Evolutionary conservation across 345 rosid species (phyloP).

Genomic region (Psidium guajava): DNA sequence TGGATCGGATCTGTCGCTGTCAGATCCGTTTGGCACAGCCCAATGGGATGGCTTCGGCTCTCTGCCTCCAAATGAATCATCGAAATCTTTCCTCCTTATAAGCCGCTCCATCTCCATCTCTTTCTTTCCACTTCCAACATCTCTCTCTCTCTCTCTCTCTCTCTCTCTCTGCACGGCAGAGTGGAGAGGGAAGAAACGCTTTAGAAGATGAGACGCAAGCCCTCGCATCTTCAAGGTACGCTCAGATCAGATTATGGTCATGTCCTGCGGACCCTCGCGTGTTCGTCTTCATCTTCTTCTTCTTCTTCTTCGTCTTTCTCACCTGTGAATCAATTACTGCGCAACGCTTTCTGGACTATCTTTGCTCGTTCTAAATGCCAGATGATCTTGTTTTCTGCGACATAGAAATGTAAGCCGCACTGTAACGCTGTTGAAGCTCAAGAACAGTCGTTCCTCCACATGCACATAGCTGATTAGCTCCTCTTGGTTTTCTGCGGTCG

Average conservation of each 20-base stretch:
- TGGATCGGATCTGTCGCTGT: slow-evolving; percentile 21
- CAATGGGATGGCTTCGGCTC: neutral
- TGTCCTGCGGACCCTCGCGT: neutral
- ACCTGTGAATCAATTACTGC: neutral
- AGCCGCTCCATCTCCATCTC: neutral
- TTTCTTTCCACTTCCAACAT: neutral
- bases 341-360: neutral
- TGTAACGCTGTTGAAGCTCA: neutral
- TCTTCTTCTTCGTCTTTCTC: neutral
- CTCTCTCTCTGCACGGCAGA: neutral
- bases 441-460: neutral
- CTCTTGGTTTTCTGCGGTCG: neutral
- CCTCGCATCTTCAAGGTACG: slow-evolving; percentile 26
- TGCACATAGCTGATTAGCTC: neutral
- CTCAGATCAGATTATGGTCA: neutral
- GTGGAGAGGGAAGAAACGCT: slow-evolving; percentile 13
- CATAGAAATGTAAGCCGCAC: neutral
- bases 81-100: slow-evolving; percentile 3
- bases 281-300: too few species aligned
- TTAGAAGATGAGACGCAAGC: slow-evolving; percentile 26
- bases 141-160: neutral
- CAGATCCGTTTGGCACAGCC: slow-evolving; percentile 27
- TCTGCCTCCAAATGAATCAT: neutral
- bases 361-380: neutral
- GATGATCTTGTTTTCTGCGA: neutral